Percentiles rank a stretch among this genome's conserved stretches.
phyloP scores from a whole-genome alignment of 2,329 filamentous ascomycete genomes.

The Didymella exigua region DNA sequence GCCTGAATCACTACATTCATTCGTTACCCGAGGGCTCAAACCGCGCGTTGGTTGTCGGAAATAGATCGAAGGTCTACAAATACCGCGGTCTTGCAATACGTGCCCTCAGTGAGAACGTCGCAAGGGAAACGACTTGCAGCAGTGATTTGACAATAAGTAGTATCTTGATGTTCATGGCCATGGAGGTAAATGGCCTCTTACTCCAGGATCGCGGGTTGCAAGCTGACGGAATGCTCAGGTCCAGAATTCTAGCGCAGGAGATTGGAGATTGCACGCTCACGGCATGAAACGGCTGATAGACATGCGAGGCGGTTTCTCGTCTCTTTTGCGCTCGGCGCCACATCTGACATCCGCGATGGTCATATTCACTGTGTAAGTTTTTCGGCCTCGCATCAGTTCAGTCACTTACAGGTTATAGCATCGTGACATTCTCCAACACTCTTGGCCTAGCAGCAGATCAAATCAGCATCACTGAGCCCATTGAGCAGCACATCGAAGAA shows the following conservation, averaged over 20 bases:
- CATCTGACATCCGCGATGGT: constrained; percentile 31
- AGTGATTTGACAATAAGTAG: constrained; percentile 36
- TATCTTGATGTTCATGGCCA: constrained; percentile 37
- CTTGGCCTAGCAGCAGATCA: constrained; percentile 36
- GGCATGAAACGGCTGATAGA: constrained; percentile 35
- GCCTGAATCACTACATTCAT: constrained; percentile 35
- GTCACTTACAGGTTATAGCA: constrained; percentile 18
- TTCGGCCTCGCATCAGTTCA: neutral
- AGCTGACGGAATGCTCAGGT: constrained; percentile 23
- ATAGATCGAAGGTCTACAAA: constrained; percentile 32
- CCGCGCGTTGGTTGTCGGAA: constrained; percentile 11
- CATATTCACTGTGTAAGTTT: constrained; percentile 34
- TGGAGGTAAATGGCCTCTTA: constrained; percentile 27
- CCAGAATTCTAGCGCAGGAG: constrained; percentile 27
- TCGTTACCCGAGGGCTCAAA: constrained; percentile 20
- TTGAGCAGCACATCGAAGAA: constrained; percentile 21
- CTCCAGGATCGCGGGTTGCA: neutral
- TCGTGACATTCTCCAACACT: constrained; percentile 33
- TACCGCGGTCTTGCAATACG: constrained; percentile 39
- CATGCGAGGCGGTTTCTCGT: constrained; percentile 36
- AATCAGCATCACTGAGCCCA: constrained; percentile 24
- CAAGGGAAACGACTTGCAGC: constrained; percentile 30
- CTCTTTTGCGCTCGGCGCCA: constrained; percentile 20
- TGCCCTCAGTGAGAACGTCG: constrained; percentile 30
- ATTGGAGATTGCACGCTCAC: constrained; percentile 38